These are phyloP conservation scores for Murraya paniculata DNA, from an alignment of 345 rosid species.

Conservation along the genomic window DNA sequence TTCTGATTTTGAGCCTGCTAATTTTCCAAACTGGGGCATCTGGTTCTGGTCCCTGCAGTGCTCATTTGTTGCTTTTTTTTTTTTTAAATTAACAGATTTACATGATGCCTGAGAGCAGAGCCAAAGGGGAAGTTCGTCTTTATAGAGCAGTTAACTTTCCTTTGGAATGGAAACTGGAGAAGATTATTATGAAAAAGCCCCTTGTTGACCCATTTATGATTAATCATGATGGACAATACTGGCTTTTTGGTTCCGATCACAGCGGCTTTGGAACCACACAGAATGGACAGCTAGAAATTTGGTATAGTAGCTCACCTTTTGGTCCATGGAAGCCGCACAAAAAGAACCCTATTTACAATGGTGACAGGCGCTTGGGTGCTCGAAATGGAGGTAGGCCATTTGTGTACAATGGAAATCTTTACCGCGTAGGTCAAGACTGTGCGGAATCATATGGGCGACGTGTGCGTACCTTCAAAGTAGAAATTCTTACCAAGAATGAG, in stretches of 20 bases:
- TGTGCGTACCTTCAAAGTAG: conserved; percentile 61
- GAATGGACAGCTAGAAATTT: conserved; percentile 85
- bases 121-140: conserved; percentile 67
- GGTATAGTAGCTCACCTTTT: conserved; percentile 81
- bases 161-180: conserved; percentile 70
- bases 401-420: conserved; percentile 57
- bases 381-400: conserved; percentile 95
- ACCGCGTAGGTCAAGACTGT: conserved; percentile 96
- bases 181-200: conserved; percentile 65
- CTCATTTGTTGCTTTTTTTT: conserved; percentile 11
- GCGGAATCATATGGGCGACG: conserved; percentile 79
- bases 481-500: conserved; percentile 56
- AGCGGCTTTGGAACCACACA: conserved; percentile 55
- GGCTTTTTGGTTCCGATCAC: conserved; percentile 92
- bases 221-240: conserved; percentile 57
- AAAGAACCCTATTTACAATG: conserved; percentile 78
- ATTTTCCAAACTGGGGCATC: background rate
- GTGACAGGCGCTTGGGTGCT: conserved; percentile 58
- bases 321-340: conserved; percentile 97
- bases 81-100: conserved; percentile 48
- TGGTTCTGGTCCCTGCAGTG: background rate
- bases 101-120: conserved; percentile 90
- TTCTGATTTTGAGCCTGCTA: background rate
- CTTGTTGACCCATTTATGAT: conserved; percentile 63
- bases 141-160: conserved; percentile 83